Conservation (phyloP, 164 flowering plant genomes). For the Chimonanthus salicifolius region DNA sequence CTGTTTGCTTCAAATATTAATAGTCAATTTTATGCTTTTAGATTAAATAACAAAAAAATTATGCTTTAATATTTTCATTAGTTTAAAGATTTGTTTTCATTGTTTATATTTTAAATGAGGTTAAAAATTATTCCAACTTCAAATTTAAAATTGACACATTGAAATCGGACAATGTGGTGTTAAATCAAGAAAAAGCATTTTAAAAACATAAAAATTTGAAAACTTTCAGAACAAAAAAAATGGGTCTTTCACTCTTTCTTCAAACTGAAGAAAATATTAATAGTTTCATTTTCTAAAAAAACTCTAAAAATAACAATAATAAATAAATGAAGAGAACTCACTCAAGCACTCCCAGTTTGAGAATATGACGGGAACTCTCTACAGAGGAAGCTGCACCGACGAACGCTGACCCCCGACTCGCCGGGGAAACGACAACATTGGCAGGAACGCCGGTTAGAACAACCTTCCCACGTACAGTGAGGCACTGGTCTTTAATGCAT, state of each 20-base stretch:
- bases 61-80: too few relatives aligned
- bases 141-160: too few relatives aligned
- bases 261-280: background rate
- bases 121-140: too few relatives aligned
- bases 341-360: conserved; percentile 40
- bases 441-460: conserved; percentile 40
- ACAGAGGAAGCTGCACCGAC: conserved; percentile 36
- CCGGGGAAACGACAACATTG: conserved; percentile 37
- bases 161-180: too few relatives aligned
- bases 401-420: conserved; percentile 31
- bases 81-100: too few relatives aligned
- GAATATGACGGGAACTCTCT: conserved; percentile 36
- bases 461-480: conserved; percentile 43
- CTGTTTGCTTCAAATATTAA: too few relatives aligned
- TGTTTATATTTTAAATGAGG: too few relatives aligned
- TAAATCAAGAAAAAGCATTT: background rate
- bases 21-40: too few relatives aligned
- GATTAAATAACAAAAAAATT: too few relatives aligned
- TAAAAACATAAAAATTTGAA: too few relatives aligned
- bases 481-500: conserved; percentile 29
- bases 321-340: conserved; percentile 14
- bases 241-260: background rate
- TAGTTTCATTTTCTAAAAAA: background rate
- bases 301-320: background rate
- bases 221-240: background rate